Conservation (phyloP, 2,329 filamentous ascomycete species). For the Nothomitra cinnamomea region DNA sequence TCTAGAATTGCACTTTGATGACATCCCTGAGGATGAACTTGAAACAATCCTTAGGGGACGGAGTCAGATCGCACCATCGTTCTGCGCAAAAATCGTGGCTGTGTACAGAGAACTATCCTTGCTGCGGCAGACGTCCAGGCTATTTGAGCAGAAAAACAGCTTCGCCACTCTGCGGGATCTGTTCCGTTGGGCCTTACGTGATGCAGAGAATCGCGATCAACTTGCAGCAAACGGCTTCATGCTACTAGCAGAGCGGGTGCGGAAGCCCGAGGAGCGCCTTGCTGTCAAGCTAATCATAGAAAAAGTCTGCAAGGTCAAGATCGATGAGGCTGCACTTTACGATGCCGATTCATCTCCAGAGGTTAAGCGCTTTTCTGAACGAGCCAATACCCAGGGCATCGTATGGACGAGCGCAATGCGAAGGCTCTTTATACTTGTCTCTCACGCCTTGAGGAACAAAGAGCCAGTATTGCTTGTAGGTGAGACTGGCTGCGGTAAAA, state of each 20-base stretch:
- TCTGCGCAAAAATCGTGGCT: constrained; percentile 77
- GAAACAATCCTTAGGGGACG: constrained; percentile 81
- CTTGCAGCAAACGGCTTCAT: constrained; percentile 90
- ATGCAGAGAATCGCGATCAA: constrained; percentile 71
- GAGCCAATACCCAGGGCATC: constrained; percentile 42
- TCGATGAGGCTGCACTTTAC: constrained; percentile 62
- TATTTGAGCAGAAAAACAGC: constrained; percentile 95
- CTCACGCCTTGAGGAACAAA: constrained; percentile 68
- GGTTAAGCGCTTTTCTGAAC: constrained; percentile 11
- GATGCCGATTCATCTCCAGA: constrained; percentile 24
- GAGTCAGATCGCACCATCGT: constrained; percentile 77
- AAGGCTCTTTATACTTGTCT: constrained; percentile 76
- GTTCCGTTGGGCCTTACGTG: constrained; percentile 83
- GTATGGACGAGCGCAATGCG: constrained; percentile 96
- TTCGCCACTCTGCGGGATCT: constrained; percentile 93
- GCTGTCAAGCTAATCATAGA: constrained; percentile 83
- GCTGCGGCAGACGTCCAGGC: constrained; percentile 69
- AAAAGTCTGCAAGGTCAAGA: constrained; percentile 69
- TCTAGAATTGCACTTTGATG: constrained; percentile 90
- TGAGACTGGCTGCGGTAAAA: constrained; percentile 96
- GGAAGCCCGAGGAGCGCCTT: constrained; percentile 70
- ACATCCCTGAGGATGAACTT: constrained; percentile 89
- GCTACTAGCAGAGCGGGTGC: constrained; percentile 84
- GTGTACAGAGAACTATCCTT: constrained; percentile 89
- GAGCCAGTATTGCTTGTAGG: constrained; percentile 90